A percentile compares a stretch with the other conserved stretches of the same genome.
phyloP scores from a whole-genome alignment of 192 early-diverging fungal species.

The Coemansia javaensis region DNA sequence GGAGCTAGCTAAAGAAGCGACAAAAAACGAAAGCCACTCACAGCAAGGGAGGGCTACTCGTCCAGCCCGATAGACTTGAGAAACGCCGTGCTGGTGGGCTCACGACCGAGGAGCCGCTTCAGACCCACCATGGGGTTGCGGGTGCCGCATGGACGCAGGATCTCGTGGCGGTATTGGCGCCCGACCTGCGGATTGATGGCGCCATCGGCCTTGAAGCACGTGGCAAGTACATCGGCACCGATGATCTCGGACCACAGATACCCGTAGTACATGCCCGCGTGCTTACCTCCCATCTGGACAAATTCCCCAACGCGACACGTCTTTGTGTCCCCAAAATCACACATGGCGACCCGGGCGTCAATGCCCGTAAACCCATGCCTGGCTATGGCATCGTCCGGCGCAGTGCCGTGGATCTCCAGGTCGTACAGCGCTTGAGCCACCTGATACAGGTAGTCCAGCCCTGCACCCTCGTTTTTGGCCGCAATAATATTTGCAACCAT shows the following conservation, averaged over 20 bases:
- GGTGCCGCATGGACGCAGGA: no score
- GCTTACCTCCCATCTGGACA: conserved; percentile 62
- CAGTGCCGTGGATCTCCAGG: conserved; percentile 55
- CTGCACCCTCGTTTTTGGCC: conserved; percentile 61
- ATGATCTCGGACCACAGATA: conserved; percentile 73
- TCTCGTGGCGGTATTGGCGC: no score
- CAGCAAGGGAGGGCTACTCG: no score
- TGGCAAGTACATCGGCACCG: conserved; percentile 70
- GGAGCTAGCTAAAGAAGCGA: no score
- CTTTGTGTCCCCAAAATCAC: conserved; percentile 24
- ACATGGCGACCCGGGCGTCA: conserved; percentile 2
- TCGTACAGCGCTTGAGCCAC: conserved; percentile 66
- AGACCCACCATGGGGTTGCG: no score
- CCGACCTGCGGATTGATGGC: no score
- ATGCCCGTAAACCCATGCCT: conserved; percentile 28
- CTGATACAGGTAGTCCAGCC: conserved; percentile 59
- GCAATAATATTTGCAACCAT: conserved; percentile 58
- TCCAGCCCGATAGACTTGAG: no score
- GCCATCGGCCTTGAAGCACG: conserved; percentile 55
- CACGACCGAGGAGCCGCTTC: no score
- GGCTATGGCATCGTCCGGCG: conserved; percentile 21
- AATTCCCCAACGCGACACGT: conserved; percentile 36
- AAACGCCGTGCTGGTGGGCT: no score
- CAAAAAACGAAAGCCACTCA: no score
- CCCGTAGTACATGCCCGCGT: conserved; percentile 65